A percentile compares a stretch with the other conserved stretches of the same genome.
phyloP scores from a whole-genome alignment of 192 early-diverging fungal species.

The Backusella sp. region DNA sequence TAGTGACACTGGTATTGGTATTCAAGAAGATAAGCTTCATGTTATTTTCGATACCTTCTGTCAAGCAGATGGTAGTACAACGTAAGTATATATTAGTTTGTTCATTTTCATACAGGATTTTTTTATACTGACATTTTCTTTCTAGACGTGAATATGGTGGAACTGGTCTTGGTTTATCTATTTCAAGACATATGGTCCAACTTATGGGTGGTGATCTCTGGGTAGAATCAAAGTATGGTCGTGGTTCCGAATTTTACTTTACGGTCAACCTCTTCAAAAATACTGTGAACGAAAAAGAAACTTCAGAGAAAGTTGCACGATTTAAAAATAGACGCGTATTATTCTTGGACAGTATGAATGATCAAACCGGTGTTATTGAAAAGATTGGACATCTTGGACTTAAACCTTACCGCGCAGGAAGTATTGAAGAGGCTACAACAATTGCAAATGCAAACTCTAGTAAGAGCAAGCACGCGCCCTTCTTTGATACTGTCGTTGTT shows the following conservation, averaged over 20 bases:
- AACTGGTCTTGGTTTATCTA: slow-evolving; percentile 85
- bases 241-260: slow-evolving; percentile 78
- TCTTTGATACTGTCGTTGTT: slow-evolving; percentile 68
- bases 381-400: slow-evolving; percentile 49
- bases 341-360: slow-evolving; percentile 56
- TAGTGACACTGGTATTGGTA: slow-evolving; percentile 85
- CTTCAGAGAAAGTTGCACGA: slow-evolving; percentile 47
- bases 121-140: neutral
- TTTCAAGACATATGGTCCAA: slow-evolving; percentile 73
- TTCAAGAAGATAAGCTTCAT: slow-evolving; percentile 70
- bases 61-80: slow-evolving; percentile 81
- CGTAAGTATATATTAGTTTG: slow-evolving; percentile 24
- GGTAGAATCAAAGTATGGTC: slow-evolving; percentile 71
- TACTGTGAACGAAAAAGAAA: slow-evolving; percentile 35
- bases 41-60: slow-evolving; percentile 81
- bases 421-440: slow-evolving; percentile 48
- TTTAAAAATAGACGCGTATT: slow-evolving; percentile 63
- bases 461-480: slow-evolving; percentile 34
- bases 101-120: neutral
- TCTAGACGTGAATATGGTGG: slow-evolving; percentile 74
- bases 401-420: slow-evolving; percentile 39
- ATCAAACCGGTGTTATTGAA: slow-evolving; percentile 45
- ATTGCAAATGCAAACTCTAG: slow-evolving; percentile 27
- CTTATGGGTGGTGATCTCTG: slow-evolving; percentile 79
- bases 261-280: slow-evolving; percentile 56